Base-by-base conservation (phyloP, 768 basidiomycete species). In the Holtermannia corniformis region DNA sequence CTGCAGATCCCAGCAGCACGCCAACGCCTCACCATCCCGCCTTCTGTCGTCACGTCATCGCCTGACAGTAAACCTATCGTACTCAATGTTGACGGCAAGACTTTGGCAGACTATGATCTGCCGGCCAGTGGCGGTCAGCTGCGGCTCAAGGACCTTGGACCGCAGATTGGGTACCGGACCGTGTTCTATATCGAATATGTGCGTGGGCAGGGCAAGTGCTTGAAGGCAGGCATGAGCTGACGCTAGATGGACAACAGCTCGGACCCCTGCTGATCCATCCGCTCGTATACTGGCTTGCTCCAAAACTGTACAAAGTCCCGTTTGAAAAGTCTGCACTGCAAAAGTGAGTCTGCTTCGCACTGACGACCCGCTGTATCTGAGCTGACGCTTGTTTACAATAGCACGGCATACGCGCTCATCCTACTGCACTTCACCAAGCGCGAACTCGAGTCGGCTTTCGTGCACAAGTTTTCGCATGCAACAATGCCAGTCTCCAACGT, bases 101-200 rank as follows among this genome's bases (percentile, higher is more conserved):
- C 78, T 26, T 69, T 97, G 43, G 71, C 68, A 13, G 76, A 79
- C 23, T 78, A 80, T n/a, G 80, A 79, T 0, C 67, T 87, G 3
- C 64, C 62, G 10, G 78, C 82, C 13, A 46, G 48, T 19, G 83
- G 80, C 10, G 78, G 77, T n/a, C 81, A 83, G 54, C 63, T 97
- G 32, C 72, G 78, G 32, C 77, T 91, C 54, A 95, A 95, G 72
- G 95, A 97, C 72, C 75, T 97, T 25, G 95, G 95, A 0, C 79
- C 84, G 5, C 95, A 99, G 71, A 76, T 93, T 43, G 79, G 81
- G 63, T 96, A 92, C 87, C 79, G 78, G 63, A 86, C 85, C 0
- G 88, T 96, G 16, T 96, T 89, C 72, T 68, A 96, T 47, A 75
- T 86, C 47, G 95, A 99, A 92, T 99, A 97, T 65, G 92, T 92